Base-by-base conservation (phyloP, 805 yeast species). In the Kodamaea kakaduensis region DNA sequence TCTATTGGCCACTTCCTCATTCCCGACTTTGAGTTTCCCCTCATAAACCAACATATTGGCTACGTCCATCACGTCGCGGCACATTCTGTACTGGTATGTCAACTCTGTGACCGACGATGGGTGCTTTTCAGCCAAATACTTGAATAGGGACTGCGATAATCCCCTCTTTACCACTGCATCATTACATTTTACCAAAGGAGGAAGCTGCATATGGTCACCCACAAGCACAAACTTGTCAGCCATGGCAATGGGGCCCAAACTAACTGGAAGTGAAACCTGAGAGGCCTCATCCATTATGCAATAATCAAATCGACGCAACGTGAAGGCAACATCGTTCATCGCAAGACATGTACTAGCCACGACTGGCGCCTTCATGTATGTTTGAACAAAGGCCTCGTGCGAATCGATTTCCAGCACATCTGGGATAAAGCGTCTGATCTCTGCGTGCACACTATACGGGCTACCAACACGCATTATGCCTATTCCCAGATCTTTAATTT, bases 281-380 rank as follows among this genome's bases (percentile, higher is more conserved):
- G 97, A 88, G 0, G 97, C 97, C 56, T 93, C 99, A 56, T 93
- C 99, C 28, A 93, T 73, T 26, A 93, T 88, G 52, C 97, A 94
- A 52, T 84, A 90, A 51, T 93, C 98, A 58, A 93, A 93, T 10
- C 63, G 69, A 49, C 72, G 60, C 35, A 69, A 58, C 14, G 55
- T 64, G 48, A 88, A 81, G 2, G 78, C 56, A 52, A 78, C 67
- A 51, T 81, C 86, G 22, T 62, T 69, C 12, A 87, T 72, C 0
- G 95, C 89, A 28, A 90, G 64, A 51, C 95, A 85, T 0, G 98
- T 93, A 2, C 88, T 74, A 0, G 96, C 98, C 1, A 93, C 93
- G 3, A 93, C 80, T 12, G 73, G 75, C 0, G 90, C 78, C 0
- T 66, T 63, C 43, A 77, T 52, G 39, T 77, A 77, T 0, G 67